These are phyloP conservation scores for Akanthomyces muscarius DNA, from an alignment of 2,329 filamentous ascomycete genomes.

Conservation along the genomic window DNA sequence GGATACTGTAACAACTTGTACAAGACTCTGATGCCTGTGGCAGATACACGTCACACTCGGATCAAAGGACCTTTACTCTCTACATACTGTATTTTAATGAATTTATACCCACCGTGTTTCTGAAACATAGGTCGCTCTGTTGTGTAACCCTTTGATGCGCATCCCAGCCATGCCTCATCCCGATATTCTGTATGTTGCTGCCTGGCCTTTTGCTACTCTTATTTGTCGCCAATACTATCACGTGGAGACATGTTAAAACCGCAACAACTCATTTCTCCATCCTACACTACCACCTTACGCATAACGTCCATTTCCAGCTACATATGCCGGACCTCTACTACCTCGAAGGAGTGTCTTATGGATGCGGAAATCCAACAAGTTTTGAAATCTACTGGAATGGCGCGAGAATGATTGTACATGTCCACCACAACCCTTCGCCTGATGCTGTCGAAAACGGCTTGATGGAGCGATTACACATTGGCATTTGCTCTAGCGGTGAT, in stretches of 20 bases:
- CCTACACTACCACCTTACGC: too few relatives aligned
- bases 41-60: background rate
- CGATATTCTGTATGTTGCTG: too few relatives aligned
- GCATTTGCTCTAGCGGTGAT: background rate
- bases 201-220: too few relatives aligned
- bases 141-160: background rate
- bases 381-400: background rate
- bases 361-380: background rate
- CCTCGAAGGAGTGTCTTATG: background rate
- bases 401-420: background rate
- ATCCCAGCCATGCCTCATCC: background rate
- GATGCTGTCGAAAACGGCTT: background rate
- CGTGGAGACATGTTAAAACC: too few relatives aligned
- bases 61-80: background rate
- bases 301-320: too few relatives aligned
- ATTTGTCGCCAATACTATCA: too few relatives aligned
- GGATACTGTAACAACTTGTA: constrained; percentile 1
- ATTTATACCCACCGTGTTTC: constrained; percentile 2
- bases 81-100: constrained; percentile 5
- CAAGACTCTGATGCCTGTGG: constrained; percentile 3
- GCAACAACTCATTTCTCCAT: too few relatives aligned
- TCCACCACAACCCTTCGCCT: background rate
- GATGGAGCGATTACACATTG: background rate
- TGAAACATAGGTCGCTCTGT: background rate
- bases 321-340: background rate